Conservation (phyloP, 192 early-diverging fungal genomes). For the Coemansia erecta region DNA sequence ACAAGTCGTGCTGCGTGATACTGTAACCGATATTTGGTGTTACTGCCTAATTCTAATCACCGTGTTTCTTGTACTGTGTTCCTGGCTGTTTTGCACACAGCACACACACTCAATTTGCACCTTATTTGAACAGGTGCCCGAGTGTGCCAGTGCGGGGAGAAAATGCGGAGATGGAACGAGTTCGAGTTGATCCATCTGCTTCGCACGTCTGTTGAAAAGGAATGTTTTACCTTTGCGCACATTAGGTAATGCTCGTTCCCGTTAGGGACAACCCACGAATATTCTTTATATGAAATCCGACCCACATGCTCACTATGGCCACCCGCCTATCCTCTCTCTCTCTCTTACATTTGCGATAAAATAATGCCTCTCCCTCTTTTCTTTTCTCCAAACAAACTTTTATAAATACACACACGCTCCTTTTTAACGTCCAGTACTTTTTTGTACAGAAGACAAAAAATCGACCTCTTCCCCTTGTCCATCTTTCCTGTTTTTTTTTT, state of each 20-base stretch:
- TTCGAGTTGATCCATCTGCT: too few species aligned
- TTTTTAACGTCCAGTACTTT: neutral
- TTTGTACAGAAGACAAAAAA: too few species aligned
- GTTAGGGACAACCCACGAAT: neutral
- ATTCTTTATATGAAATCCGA: neutral
- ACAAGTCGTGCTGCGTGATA: conserved; percentile 25
- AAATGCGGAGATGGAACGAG: too few species aligned
- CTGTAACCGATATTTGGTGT: conserved; percentile 5
- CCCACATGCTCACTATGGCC: neutral
- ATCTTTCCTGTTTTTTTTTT: neutral
- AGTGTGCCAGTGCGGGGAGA: too few species aligned
- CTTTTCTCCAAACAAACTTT: conserved; percentile 1
- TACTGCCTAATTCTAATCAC: neutral
- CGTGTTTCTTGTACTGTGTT: neutral
- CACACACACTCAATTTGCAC: too few species aligned
- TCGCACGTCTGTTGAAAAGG: too few species aligned
- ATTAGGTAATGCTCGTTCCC: neutral
- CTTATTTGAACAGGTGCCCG: neutral
- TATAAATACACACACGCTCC: neutral
- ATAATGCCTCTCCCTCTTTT: neutral
- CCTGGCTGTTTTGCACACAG: too few species aligned
- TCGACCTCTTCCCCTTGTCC: neutral
- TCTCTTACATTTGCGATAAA: conserved; percentile 2
- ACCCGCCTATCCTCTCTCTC: neutral
- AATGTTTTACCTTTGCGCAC: too few species aligned